Evolutionary conservation across 2,329 filamentous ascomycete species (phyloP), one percentile per base, ranked within the genome.

Genomic region (Colletotrichum aenigma): DNA sequence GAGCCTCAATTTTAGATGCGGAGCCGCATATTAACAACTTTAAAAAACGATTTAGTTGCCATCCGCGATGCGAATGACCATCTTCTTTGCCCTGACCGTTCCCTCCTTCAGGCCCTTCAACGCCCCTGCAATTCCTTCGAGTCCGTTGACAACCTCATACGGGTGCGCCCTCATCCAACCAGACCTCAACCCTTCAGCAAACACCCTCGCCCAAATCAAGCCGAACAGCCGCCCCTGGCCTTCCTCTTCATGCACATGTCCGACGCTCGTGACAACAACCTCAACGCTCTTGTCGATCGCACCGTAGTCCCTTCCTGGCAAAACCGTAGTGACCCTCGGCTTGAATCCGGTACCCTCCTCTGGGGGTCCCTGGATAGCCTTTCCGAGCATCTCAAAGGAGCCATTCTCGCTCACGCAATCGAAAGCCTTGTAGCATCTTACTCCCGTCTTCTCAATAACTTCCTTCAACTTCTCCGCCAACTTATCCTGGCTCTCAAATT

Each of bases 141-240:
- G 66, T 0, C 77, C 77, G 4, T 77, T 71, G 6, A 72, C 58
- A 2, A 78, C 71, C 58, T 79, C 76, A 28, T 74, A 67, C 4
- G 78, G 78, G 30, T 79, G 78, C 13, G 77, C 43, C 70, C 70
- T 75, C 58, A 78, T 61, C 78, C 78, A 78, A 3, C 77, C 77
- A 15, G 74, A 70, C 12, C 62, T 58, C 70, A 79, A 55, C 1
- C 77, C 78, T 34, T 76, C 60, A 1, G 74, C 48, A 52, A 79
- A 78, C 6, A 71, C 55, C 10, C 70, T 66, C 2, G 71, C 72
- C 71, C 74, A 77, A 7, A 77, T 62, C 18, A 76, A 26, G 8
- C 74, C 78, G 43, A 79, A 70, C 38, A 78, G 52, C 34, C 52
- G 69, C 1, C 77, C 76, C 16, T 75, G 52, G 2, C 60, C 71